A percentile compares a stretch with the other conserved stretches of the same genome.
Conservation (phyloP, 148 eudicot genomes). For the Camellia granthamiana region DNA sequence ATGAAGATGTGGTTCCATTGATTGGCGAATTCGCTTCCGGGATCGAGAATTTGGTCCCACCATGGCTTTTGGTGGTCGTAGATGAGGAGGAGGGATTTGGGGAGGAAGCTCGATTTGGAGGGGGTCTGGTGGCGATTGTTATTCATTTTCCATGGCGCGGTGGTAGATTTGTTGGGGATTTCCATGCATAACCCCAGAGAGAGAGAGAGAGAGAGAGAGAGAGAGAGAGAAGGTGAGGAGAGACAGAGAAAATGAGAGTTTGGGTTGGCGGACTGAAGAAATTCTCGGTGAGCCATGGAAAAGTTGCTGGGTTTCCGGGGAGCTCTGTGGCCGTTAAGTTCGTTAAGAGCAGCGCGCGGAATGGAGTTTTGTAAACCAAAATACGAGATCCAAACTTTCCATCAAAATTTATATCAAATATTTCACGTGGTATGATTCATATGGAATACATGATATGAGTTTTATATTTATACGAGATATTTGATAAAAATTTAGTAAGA, state of each 20-base stretch:
- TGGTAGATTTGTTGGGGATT: neutral
- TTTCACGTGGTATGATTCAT: too few relatives aligned
- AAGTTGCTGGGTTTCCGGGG: constrained; percentile 9
- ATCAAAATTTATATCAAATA: too few relatives aligned
- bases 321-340: neutral
- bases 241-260: too few relatives aligned
- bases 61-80: constrained; percentile 36
- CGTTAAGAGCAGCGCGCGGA: constrained; percentile 10
- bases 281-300: neutral
- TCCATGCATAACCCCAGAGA: neutral
- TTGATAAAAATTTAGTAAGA: too few relatives aligned
- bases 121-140: constrained; percentile 18
- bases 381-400: too few relatives aligned
- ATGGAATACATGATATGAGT: too few relatives aligned
- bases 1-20: constrained; percentile 78
- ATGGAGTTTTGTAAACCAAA: neutral
- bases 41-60: constrained; percentile 62
- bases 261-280: neutral
- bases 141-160: constrained; percentile 10
- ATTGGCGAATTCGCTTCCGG: constrained; percentile 50
- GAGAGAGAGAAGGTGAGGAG: too few relatives aligned
- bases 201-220: neutral
- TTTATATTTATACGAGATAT: too few relatives aligned
- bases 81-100: constrained; percentile 32
- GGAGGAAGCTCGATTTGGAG: constrained; percentile 23